Evolutionary conservation across 2,329 filamentous ascomycete species (phyloP), one percentile per base, ranked within the genome.

Genomic region (Fusarium brevicatenulatum): DNA sequence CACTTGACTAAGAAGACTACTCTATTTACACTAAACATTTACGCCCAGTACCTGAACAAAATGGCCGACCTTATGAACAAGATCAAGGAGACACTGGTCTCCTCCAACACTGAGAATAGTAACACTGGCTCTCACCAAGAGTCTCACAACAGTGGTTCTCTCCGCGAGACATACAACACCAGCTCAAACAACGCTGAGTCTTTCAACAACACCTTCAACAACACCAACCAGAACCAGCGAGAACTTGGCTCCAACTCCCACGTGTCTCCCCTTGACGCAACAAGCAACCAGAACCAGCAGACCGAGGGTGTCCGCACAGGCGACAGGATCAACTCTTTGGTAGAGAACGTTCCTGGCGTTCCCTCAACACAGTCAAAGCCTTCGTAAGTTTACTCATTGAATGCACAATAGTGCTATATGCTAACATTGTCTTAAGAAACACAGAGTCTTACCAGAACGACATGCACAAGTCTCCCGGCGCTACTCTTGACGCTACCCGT

Each of bases 401-500:
- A 16, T 5, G 28, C 1, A 1, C 8, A 3, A 9, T 4, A 3
- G 6, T 4, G 1, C 7, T 12, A 13, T 2, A 15, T 4, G 1
- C 44, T 44, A 19, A 49, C 21, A 8, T 9, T 2, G 4, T 0
- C 11, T n/a, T 11, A 9, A 59, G 47, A 3, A 25, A 73, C 5
- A 10, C 43, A 1, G 32, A 28, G 7, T 32, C 39, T 13, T 53
- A 58, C 13, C 71, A 68, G 44, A 34, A 53, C 0, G 52, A 69
- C 9, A 52, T 25, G 25, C 49, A 62, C 9, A 61, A 25, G 9
- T 28, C 43, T 28, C 36, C 44, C 4, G 23, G 57, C 12, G 40
- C 65, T 3, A 32, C 72, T 8, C 13, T 47, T 19, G 75, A 80
- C 44, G 79, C 78, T 2, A 67, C 78, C 6, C 72, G 73, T 10